These are phyloP conservation scores for Spirogloea muscicola DNA, from an alignment of 139 green algal genomes.

Conservation along the genomic window DNA sequence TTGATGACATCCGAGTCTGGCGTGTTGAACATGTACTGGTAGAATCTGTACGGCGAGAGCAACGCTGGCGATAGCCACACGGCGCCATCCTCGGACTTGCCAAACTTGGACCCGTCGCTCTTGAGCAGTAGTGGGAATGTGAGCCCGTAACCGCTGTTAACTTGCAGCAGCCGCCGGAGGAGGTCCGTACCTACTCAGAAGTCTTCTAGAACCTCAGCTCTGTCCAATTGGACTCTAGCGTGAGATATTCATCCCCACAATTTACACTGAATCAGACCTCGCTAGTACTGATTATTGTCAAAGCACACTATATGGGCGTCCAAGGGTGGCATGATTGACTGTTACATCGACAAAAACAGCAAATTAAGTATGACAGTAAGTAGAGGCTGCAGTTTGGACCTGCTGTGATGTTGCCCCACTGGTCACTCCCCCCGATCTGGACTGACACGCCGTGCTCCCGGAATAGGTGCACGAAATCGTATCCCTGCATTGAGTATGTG, in stretches of 20 bases:
- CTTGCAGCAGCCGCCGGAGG: conserved; percentile 60
- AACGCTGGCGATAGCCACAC: conserved; percentile 83
- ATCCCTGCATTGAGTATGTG: too few relatives aligned
- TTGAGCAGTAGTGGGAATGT: conserved; percentile 88
- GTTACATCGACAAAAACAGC: too few relatives aligned
- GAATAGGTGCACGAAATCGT: conserved; percentile 95
- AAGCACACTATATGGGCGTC: too few relatives aligned
- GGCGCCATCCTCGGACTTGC: conserved; percentile 88
- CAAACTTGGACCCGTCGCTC: conserved; percentile 91
- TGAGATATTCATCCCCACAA: too few relatives aligned
- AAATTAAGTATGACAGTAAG: too few relatives aligned
- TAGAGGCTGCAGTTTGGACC: too few relatives aligned
- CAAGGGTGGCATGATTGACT: too few relatives aligned
- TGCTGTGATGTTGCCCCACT: conserved; percentile 98
- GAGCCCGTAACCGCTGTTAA: conserved; percentile 57
- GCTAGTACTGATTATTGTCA: too few relatives aligned
- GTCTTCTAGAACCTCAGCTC: too few relatives aligned
- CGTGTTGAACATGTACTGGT: conserved; percentile 83
- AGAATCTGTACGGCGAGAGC: conserved; percentile 97
- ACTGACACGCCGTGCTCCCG: conserved; percentile 72
- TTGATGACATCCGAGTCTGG: conserved; percentile 81
- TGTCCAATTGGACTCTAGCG: too few relatives aligned
- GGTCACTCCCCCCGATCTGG: conserved; percentile 90
- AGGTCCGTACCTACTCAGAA: conserved; percentile 91
- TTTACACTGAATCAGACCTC: too few relatives aligned